Conservation (phyloP, 169 alveolate species). For the Theileria luwenshuni region DNA sequence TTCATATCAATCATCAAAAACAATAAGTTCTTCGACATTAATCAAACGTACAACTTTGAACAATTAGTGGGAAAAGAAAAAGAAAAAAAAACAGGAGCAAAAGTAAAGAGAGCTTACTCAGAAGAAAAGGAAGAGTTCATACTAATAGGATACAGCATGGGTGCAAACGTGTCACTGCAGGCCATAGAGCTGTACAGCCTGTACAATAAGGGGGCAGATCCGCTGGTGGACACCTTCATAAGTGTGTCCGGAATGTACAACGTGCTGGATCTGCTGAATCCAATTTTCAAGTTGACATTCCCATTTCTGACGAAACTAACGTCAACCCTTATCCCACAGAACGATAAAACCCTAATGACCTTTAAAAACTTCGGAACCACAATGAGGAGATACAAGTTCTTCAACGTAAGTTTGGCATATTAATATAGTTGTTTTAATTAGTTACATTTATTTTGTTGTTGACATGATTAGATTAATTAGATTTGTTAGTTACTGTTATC, state of each 20-base stretch:
- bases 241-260: conserved; percentile 69
- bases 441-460: background rate
- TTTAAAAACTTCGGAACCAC: background rate
- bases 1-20: conserved; percentile 56
- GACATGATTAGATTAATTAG: too few species aligned
- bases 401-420: conserved; percentile 15
- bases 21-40: conserved; percentile 32
- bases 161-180: conserved; percentile 69
- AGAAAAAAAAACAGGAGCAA: too few species aligned
- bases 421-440: too few species aligned
- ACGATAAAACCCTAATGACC: background rate
- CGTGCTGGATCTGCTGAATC: conserved; percentile 25
- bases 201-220: conserved; percentile 21
- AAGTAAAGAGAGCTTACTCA: conserved; percentile 21
- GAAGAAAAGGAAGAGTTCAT: conserved; percentile 45
- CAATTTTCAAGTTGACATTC: conserved; percentile 32
- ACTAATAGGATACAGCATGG: conserved; percentile 71
- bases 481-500: background rate
- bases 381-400: background rate
- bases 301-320: conserved; percentile 33
- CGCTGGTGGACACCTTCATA: conserved; percentile 61
- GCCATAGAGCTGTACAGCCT: conserved; percentile 32
- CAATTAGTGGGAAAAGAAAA: too few species aligned
- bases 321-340: conserved; percentile 37
- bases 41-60: conserved; percentile 6